These are phyloP conservation scores for Paramecium pentaurelia DNA, from an alignment of 73 alveolate species.

Conservation along the genomic window DNA sequence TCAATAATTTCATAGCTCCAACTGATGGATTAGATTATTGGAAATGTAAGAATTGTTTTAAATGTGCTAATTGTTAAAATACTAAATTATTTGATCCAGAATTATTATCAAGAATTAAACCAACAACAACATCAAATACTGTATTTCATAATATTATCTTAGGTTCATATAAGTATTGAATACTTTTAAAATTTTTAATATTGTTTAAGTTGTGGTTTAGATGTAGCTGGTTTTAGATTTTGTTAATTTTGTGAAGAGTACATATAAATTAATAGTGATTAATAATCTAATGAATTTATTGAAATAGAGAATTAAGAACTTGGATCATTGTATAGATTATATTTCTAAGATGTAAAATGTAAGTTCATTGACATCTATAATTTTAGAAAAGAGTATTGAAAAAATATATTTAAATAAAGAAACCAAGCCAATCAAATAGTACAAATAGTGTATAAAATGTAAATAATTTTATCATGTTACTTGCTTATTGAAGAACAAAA, in stretches of 20 bases:
- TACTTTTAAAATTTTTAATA: constrained; percentile 2
- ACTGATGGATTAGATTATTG: constrained; percentile 6
- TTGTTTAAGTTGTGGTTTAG: constrained; percentile 22
- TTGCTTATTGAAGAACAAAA: background rate
- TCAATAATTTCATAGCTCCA: background rate
- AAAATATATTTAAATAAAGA: constrained; percentile 4
- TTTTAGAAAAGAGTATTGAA: background rate
- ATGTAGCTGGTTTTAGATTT: constrained; percentile 17
- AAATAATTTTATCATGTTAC: background rate
- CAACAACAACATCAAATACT: constrained; percentile 33
- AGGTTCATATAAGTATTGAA: constrained; percentile 20
- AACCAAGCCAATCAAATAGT: background rate
- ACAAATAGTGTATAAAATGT: constrained; percentile 33
- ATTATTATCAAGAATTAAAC: background rate
- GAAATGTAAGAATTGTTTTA: constrained; percentile 37
- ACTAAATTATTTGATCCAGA: background rate
- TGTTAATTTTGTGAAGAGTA: constrained; percentile 30
- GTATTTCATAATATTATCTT: background rate
- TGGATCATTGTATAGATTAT: background rate
- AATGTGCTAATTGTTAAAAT: background rate
- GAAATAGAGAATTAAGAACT: background rate
- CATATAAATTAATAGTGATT: background rate
- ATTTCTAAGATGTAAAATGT: background rate
- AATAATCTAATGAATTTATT: background rate
- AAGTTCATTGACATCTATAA: background rate